These are phyloP conservation scores for Berberis vulgaris DNA, from an alignment of 164 flowering plant genomes.

Conservation along the genomic window DNA sequence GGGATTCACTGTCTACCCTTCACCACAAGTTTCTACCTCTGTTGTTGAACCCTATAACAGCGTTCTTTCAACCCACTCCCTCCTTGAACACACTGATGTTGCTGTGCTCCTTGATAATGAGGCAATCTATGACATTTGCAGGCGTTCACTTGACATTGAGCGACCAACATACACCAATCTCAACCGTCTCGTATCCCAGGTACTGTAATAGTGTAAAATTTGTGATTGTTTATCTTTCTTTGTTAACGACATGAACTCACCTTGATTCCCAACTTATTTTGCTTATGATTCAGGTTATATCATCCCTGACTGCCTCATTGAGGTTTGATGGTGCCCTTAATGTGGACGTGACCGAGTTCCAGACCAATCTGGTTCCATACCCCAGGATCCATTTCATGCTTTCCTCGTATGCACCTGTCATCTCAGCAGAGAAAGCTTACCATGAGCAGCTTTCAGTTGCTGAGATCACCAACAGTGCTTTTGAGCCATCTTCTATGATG, in stretches of 20 bases:
- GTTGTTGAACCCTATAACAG: constrained; percentile 86
- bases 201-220: background rate
- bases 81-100: constrained; percentile 74
- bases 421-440: constrained; percentile 63
- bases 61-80: constrained; percentile 74
- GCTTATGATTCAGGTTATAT: constrained; percentile 36
- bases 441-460: constrained; percentile 68
- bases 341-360: constrained; percentile 65
- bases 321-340: constrained; percentile 66
- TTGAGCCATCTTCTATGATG: constrained; percentile 10
- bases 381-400: constrained; percentile 71
- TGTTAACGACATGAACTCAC: too few relatives aligned
- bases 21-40: constrained; percentile 78
- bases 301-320: constrained; percentile 58
- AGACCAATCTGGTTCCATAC: constrained; percentile 62
- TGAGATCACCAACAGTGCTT: constrained; percentile 63
- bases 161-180: constrained; percentile 64
- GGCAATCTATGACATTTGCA: constrained; percentile 74
- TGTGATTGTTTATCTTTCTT: background rate
- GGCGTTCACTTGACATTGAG: constrained; percentile 70
- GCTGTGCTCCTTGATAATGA: constrained; percentile 63
- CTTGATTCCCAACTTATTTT: background rate
- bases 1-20: constrained; percentile 74
- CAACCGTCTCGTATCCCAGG: constrained; percentile 59
- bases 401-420: constrained; percentile 60